Evolutionary conservation across 2,329 filamentous ascomycete species (phyloP), one percentile per base, ranked within the genome.

Genomic region (Colletotrichum sp.): DNA sequence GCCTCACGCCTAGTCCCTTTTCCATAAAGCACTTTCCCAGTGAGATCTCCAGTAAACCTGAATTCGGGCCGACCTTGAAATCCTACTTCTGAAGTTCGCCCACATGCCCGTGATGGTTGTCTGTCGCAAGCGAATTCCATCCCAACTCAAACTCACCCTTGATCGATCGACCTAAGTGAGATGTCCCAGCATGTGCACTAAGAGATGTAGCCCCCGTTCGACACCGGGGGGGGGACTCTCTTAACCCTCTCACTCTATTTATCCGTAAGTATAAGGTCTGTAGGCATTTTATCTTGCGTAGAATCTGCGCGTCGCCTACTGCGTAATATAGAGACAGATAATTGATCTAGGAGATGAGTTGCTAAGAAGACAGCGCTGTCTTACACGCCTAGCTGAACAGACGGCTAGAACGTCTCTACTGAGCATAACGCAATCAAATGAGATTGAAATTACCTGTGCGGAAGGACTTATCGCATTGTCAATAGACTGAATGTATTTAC

Each of bases 361-460:
- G n/a, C n/a, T 24, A 2, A 5, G n/a, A 52, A 1, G n/a, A 13
- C 2, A 21, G n/a, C 44, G 44, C n/a, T 21, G 4, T 6, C 12
- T 52, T 52, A 21, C 2, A 52, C 1, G n/a, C n/a, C 2, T 2
- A 52, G n/a, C 10, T 52, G 12, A 52, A 52, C 44, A 24, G 44
- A 21, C 44, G 13, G 2, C 12, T 13, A 21, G n/a, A 2, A 52
- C n/a, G 12, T 21, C 44, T 24, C n/a, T 52, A 21, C 4, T 21
- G 2, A 3, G 10, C 8, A 6, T 2, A 6, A 52, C n/a, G 44
- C 7, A 52, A 1, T 24, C 8, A 13, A 8, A 0, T 13, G 6
- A 52, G 44, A 52, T 52, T 52, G 3, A 52, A 52, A 21, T 21
- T 6, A 52, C 44, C 44, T 21, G 6, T 21, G 3, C 12, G 12